Evolutionary conservation across 805 yeast genomes (phyloP).

Genomic region (Diddensiella transvaalensis): DNA sequence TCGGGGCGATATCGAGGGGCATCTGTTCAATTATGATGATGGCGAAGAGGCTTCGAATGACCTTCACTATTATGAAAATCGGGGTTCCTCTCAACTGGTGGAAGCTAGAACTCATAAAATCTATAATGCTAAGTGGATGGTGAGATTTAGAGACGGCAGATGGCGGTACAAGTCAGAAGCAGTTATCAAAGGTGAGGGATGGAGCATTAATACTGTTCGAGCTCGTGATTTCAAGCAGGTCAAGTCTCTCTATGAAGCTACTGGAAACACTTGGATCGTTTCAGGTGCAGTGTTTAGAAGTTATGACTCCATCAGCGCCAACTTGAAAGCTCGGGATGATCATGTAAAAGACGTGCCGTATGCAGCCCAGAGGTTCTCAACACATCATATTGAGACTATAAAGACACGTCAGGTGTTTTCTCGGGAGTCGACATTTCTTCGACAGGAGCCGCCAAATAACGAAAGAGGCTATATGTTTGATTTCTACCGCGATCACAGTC

Average conservation of each 20-base stretch:
- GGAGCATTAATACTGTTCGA: conserved; percentile 48
- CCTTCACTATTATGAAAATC: not conserved
- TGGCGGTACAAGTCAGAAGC: conserved; percentile 26
- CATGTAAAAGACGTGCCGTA: conserved; percentile 6
- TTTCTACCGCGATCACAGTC: not conserved
- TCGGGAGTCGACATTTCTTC: not conserved
- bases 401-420: not conserved
- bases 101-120: not conserved
- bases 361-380: conserved; percentile 21
- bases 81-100: not conserved
- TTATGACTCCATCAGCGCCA: not conserved
- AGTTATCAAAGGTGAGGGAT: conserved; percentile 42
- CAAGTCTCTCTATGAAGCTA: conserved; percentile 42
- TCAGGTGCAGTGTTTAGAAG: conserved; percentile 29
- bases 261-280: conserved; percentile 43
- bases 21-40: not conserved
- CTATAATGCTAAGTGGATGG: not conserved
- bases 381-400: not conserved
- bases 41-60: not conserved
- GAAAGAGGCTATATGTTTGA: not conserved
- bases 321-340: not conserved
- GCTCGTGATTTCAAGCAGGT: conserved; percentile 47
- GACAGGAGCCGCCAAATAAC: not conserved
- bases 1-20: not conserved
- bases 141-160: conserved; percentile 10